A percentile compares a stretch with the other conserved stretches of the same genome.
phyloP scores from a whole-genome alignment of 2,329 filamentous ascomycete genomes.

The Arthrinium puccinioides region DNA sequence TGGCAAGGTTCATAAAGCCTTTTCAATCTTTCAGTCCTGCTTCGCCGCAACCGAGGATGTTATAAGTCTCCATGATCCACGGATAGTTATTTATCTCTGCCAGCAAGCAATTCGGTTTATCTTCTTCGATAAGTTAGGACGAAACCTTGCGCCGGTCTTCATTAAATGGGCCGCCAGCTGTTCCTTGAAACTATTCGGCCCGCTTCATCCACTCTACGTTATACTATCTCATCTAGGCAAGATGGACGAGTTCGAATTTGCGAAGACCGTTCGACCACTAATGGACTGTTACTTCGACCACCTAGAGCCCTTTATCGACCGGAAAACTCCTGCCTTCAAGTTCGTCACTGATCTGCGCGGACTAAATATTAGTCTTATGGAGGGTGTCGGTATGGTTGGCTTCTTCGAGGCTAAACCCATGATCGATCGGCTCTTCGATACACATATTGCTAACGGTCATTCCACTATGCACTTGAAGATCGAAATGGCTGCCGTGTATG shows the following conservation, averaged over 20 bases:
- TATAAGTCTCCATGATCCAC: conserved; percentile 5
- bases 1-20: background rate
- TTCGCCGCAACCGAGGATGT: conserved; percentile 3
- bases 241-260: conserved; percentile 4
- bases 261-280: background rate
- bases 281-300: conserved; percentile 9
- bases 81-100: conserved; percentile 4
- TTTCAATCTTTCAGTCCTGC: conserved; percentile 2
- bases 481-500: conserved; percentile 1
- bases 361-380: conserved; percentile 5
- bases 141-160: conserved; percentile 3
- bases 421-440: background rate
- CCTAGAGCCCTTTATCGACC: conserved; percentile 4
- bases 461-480: conserved; percentile 1
- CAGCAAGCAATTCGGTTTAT: conserved; percentile 7
- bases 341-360: conserved; percentile 4
- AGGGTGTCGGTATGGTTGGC: conserved; percentile 6
- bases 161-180: conserved; percentile 3
- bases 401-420: conserved; percentile 4
- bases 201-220: conserved; percentile 1
- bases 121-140: conserved; percentile 4
- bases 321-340: background rate
- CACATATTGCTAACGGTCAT: background rate
- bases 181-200: conserved; percentile 2
- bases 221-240: conserved; percentile 1